Evolutionary conservation across 2,329 filamentous ascomycete species (phyloP), one percentile per base, ranked within the genome.

Genomic region (Aspergillus carbonarius): DNA sequence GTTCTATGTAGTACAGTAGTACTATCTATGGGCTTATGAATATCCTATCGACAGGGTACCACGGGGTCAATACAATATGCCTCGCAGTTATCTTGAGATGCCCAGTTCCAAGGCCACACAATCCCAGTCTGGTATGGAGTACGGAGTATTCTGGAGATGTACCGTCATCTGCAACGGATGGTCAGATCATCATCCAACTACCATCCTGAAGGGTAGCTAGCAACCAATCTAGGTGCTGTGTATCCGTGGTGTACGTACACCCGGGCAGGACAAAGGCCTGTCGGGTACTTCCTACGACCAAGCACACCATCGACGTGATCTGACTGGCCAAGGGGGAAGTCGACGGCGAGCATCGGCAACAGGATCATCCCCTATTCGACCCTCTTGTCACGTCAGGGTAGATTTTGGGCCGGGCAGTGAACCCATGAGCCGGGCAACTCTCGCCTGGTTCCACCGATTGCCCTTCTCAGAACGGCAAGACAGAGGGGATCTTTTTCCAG

Each of bases 371-470:
- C 50, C 51, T 42, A 39, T 57, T 50, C 40, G 61, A 57, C 60
- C 51, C 53, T 60, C 58, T 27, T 35, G 44, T 47, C 52, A 55
- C 52, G 55, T 50, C 50, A 60, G 47, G 47, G 34, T 54, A 17
- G 42, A 52, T 20, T 20, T 20, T 17, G 40, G 40, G 40, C 40
- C 54, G 44, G 35, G 52, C 35, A 40, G 40, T 55, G 51, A 50
- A 40, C 54, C 44, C 57, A 55, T 57, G 49, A 63, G 50, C 54
- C 50, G 54, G 44, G 55, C 51, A 54, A 57, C 57, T 25, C 44
- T 46, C n/a, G 20, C 44, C 18, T 46, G 58, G 66, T 61, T 62
- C 70, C 70, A 72, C 70, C 68, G 68, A 71, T 71, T 64, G 59
- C 60, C 64, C 49, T 60, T 61, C 65, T 52, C 57, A 64, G 60